phyloP scores from a whole-genome alignment of 306 rosid species.

The Chamaecrista fasciculata region DNA sequence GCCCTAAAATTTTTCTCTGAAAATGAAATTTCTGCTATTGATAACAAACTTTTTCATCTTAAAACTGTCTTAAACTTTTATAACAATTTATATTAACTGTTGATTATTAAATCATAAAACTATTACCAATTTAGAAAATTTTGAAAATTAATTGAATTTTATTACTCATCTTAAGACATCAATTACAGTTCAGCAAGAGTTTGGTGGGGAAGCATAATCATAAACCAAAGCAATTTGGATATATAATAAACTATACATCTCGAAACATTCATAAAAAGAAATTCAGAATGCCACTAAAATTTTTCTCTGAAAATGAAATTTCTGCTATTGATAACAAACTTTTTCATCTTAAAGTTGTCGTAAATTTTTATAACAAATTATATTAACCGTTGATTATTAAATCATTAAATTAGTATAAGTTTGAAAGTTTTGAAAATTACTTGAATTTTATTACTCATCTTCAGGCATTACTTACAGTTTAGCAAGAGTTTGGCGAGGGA shows the following conservation, averaged over 20 bases:
- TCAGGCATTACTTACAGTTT: not conserved
- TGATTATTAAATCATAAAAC: not conserved
- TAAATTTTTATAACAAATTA: not conserved
- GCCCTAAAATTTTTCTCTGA: not conserved
- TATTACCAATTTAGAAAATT: not conserved
- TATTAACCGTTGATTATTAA: not conserved
- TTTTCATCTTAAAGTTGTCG: too few species aligned
- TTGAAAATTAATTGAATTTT: not conserved
- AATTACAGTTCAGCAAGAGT: not conserved
- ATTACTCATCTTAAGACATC: not conserved
- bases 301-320: too few species aligned
- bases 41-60: not conserved
- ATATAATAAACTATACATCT: too few species aligned
- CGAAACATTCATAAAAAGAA: too few species aligned
- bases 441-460: not conserved
- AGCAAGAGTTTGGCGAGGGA: not conserved
- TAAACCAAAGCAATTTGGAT: not conserved
- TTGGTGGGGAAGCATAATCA: not conserved
- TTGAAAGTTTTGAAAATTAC: not conserved
- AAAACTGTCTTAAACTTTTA: not conserved
- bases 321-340: too few species aligned
- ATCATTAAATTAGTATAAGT: not conserved
- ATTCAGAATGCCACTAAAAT: too few species aligned
- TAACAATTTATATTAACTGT: not conserved
- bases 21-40: not conserved